Conservation (phyloP, 352 stramenopile genomes). For the Pythium pyrilobum region DNA sequence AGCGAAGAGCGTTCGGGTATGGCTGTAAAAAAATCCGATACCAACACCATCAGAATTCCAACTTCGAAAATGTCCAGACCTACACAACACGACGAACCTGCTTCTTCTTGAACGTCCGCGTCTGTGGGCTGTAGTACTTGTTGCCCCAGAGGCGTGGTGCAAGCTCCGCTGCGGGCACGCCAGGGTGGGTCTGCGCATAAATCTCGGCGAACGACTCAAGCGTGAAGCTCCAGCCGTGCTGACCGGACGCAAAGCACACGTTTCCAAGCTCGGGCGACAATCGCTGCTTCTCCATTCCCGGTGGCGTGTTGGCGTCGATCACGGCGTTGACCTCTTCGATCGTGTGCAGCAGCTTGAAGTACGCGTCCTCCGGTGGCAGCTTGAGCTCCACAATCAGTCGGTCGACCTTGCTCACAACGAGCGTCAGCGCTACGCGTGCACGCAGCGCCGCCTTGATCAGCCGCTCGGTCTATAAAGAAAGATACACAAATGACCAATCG, state of each 20-base stretch:
- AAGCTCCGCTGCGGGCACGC: constrained; percentile 82
- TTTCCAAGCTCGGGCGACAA: constrained; percentile 95
- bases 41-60: not conserved
- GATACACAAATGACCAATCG: no score
- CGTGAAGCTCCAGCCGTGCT: constrained; percentile 98
- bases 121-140: constrained; percentile 94
- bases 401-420: constrained; percentile 98
- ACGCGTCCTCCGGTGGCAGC: constrained; percentile 95
- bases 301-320: constrained; percentile 64
- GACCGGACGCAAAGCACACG: constrained; percentile 95
- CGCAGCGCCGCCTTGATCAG: constrained; percentile 90
- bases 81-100: constrained; percentile 22
- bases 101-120: constrained; percentile 90
- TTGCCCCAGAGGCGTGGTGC: constrained; percentile 96
- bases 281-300: constrained; percentile 35
- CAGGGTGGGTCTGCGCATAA: constrained; percentile 65
- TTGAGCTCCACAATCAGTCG: constrained; percentile 99
- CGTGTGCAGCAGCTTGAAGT: constrained; percentile 97
- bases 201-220: constrained; percentile 93
- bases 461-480: constrained; percentile 86
- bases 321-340: constrained; percentile 97
- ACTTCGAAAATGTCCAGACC: no score
- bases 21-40: constrained; percentile 39
- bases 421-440: constrained; percentile 85
- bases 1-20: constrained; percentile 83